Evolutionary conservation across 768 basidiomycete genomes (phyloP), one percentile per base, ranked within the genome.

Genomic region (Tremella yokohamensis): DNA sequence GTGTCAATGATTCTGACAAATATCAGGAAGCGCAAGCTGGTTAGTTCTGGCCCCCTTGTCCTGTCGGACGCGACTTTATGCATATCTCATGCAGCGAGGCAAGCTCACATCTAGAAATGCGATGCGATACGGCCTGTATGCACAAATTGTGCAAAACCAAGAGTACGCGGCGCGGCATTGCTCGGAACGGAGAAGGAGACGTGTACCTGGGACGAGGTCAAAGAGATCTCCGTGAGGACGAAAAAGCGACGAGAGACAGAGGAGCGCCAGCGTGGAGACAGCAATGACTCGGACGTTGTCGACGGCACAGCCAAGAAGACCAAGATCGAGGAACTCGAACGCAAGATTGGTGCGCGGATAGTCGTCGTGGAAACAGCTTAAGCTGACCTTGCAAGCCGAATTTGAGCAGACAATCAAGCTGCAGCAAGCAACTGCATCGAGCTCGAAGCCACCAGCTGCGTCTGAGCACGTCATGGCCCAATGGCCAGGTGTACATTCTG

Each of bases 121-220:
- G 66, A 72, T 54, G 70, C 65, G 13, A 15, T 39, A 6, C 59
- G 62, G 44, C 70, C 70, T 0, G 47, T 61, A 19, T 72, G 70
- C 38, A 49, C 61, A 8, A 64, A 72, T 25, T 72, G 70, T 42
- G 7, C 16, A 37, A 66, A 65, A 42, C 68, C 70, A 7, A 42
- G 64, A 22, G 42, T 60, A 19, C 40, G 65, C 19, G 52, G 56
- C 4, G 40, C 48, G 22, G 40, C 25, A 22, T 1, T 39, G 29
- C 29, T 37, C 12, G 56, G 54, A 40, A 9, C 45, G 1, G 19
- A 39, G 7, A 42, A 40, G n/a, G n/a, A 1, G 18, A 13, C 53
- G 18, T 72, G 70, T 57, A 66, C 66, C 16, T 72, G 70, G 70
- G 70, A 72, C 48, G 64, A 63, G 18, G 44, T 42, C 16, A 69